Percentiles rank a stretch among this genome's conserved stretches.
Evolutionary conservation across 2,329 filamentous ascomycete genomes (phyloP).

Genomic region (Arthrobotrys pseudoclavata): DNA sequence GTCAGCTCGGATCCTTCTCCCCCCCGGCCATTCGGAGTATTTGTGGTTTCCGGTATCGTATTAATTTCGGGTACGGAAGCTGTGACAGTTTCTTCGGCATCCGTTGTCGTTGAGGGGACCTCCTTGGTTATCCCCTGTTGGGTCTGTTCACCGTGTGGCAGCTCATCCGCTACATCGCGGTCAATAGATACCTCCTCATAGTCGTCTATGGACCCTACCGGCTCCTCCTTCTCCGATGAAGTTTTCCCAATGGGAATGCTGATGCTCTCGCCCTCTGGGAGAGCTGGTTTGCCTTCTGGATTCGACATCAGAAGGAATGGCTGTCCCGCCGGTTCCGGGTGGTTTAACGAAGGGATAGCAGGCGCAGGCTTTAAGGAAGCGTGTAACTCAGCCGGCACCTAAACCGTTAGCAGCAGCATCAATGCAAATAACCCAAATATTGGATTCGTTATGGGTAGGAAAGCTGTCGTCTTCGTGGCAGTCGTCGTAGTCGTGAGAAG

Average conservation of each 20-base stretch:
- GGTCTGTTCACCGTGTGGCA: conserved; percentile 1
- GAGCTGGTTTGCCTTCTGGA: conserved; percentile 38
- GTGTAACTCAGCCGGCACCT: conserved; percentile 22
- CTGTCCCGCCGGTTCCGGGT: conserved; percentile 45
- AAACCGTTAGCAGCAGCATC: conserved; percentile 23
- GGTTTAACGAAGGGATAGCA: conserved; percentile 12
- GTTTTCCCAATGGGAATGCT: conserved; percentile 31
- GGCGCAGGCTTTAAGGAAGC: conserved; percentile 8
- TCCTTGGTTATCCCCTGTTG: conserved; percentile 11
- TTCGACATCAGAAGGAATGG: conserved; percentile 49
- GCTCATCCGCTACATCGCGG: conserved; percentile 17
- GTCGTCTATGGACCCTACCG: conserved; percentile 8
- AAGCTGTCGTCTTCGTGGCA: not conserved
- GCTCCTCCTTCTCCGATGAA: conserved; percentile 19
- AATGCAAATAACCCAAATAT: conserved; percentile 4
- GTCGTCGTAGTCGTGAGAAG: conserved; percentile 10
- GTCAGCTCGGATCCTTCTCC: conserved; percentile 8
- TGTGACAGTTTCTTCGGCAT: not conserved
- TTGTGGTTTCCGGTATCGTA: not conserved
- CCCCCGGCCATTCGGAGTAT: not conserved
- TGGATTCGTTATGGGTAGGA: not conserved
- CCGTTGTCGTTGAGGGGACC: conserved; percentile 7
- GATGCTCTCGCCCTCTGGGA: conserved; percentile 49
- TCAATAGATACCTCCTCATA: conserved; percentile 13
- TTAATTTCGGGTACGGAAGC: not conserved